Conservation (phyloP, 139 green algal genomes). For the Zygnema circumcarinatum region DNA sequence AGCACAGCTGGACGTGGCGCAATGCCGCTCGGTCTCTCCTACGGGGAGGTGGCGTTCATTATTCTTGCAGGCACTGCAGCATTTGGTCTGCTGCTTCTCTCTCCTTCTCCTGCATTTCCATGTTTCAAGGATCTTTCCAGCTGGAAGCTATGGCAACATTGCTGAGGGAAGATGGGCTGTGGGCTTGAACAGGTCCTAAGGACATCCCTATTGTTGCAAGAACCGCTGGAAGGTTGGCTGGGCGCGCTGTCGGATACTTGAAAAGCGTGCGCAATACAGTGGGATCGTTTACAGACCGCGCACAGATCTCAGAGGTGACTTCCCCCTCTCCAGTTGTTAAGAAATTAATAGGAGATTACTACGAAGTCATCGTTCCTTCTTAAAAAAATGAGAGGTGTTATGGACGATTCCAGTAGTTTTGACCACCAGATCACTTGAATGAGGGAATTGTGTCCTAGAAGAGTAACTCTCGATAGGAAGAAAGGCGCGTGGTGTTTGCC, state of each 20-base stretch:
- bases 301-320: not conserved
- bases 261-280: not conserved
- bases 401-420: no score
- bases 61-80: not conserved
- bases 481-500: no score
- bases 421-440: no score
- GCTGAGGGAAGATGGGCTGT: not conserved
- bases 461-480: no score
- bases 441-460: no score
- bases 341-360: no score
- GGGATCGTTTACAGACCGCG: not conserved
- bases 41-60: not conserved
- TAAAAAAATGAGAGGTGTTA: no score
- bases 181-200: constrained; percentile 10
- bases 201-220: not conserved
- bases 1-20: no score
- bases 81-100: not conserved
- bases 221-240: not conserved
- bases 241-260: not conserved
- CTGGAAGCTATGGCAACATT: not conserved
- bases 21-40: not conserved
- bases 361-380: no score
- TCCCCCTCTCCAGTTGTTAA: not conserved
- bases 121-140: no score
- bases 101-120: not conserved